phyloP scores from a whole-genome alignment of 2,329 filamentous ascomycete species.

The Fusarium zealandicum region DNA sequence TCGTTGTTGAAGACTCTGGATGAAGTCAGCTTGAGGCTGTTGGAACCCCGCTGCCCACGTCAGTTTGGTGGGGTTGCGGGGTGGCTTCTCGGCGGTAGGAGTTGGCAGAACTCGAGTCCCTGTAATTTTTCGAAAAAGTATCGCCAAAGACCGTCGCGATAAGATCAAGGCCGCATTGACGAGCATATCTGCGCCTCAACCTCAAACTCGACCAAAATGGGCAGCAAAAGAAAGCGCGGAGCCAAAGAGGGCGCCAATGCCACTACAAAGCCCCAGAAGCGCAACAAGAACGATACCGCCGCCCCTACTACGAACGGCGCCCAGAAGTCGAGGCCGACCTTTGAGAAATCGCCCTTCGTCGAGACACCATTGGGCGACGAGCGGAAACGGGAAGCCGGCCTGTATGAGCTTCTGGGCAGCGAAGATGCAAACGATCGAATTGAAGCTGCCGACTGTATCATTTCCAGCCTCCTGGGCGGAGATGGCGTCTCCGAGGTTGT shows the following conservation, averaged over 20 bases:
- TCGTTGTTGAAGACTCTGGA: too few relatives aligned
- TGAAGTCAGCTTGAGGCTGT: neutral
- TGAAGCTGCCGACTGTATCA: constrained; percentile 64
- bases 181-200: constrained; percentile 9
- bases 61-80: constrained; percentile 29
- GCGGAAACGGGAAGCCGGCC: constrained; percentile 62
- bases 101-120: constrained; percentile 27
- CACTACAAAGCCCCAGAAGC: constrained; percentile 41
- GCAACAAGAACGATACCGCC: constrained; percentile 42
- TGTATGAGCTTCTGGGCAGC: constrained; percentile 69
- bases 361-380: constrained; percentile 61
- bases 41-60: neutral
- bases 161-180: constrained; percentile 11
- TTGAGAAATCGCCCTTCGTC: constrained; percentile 55
- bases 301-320: constrained; percentile 30
- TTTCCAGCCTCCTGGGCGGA: constrained; percentile 61
- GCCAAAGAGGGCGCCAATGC: constrained; percentile 43
- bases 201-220: constrained; percentile 40
- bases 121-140: constrained; percentile 27
- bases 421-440: constrained; percentile 64
- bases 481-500: constrained; percentile 60
- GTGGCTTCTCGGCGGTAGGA: constrained; percentile 33
- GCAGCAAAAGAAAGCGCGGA: constrained; percentile 47
- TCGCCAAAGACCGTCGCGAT: constrained; percentile 18
- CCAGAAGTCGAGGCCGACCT: constrained; percentile 37